A percentile compares a stretch with the other conserved stretches of the same genome.
These are phyloP conservation scores for Carallia pectinifolia DNA, from an alignment of 345 rosid genomes.

Conservation along the genomic window DNA sequence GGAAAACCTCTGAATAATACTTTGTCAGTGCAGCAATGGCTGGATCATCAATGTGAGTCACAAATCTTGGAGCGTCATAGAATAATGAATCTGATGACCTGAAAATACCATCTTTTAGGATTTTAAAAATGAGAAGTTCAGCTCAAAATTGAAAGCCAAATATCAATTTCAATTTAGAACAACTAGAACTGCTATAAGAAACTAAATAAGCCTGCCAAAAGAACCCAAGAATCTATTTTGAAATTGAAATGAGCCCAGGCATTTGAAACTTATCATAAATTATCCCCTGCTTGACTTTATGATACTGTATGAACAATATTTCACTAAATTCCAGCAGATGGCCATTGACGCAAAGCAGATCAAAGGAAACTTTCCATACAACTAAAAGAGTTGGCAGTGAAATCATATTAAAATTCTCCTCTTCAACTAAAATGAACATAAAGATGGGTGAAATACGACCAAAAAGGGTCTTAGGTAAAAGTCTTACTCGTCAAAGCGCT, in stretches of 20 bases:
- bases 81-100: slow-evolving; percentile 76
- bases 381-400: not conserved
- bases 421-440: not conserved
- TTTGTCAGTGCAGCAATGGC: slow-evolving; percentile 85
- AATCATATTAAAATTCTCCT: not conserved
- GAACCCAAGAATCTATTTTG: too few relatives aligned
- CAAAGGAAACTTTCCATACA: not conserved
- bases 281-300: not conserved
- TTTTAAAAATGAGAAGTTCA: slow-evolving; percentile 6
- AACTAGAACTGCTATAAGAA: too few relatives aligned
- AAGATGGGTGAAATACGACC: slow-evolving; percentile 5
- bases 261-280: not conserved
- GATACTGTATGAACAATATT: too few relatives aligned
- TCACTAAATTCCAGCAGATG: not conserved
- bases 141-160: too few relatives aligned
- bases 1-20: slow-evolving; percentile 72
- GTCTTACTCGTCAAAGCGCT: slow-evolving; percentile 79
- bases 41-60: slow-evolving; percentile 88
- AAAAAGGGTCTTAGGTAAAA: not conserved
- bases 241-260: too few relatives aligned
- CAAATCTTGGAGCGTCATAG: slow-evolving; percentile 83
- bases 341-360: not conserved
- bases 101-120: slow-evolving; percentile 9
- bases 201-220: too few relatives aligned
- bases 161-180: too few relatives aligned